Conservation (phyloP, 805 yeast species). For the Myxozyma mucilagina region DNA sequence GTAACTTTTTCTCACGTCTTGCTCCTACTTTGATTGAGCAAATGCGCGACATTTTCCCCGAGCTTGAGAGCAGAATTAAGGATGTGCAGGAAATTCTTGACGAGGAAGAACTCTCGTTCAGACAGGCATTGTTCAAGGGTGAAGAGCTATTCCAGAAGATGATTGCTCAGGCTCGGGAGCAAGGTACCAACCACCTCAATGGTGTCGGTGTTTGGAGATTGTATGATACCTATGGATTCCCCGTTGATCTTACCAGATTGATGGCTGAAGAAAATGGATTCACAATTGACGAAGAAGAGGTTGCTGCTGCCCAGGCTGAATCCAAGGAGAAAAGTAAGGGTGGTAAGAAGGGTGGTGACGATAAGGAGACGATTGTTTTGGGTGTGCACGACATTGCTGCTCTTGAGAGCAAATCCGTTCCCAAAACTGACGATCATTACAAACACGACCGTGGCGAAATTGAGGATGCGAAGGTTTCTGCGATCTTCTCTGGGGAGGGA, state of each 20-base stretch:
- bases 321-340: slow-evolving; percentile 96
- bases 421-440: slow-evolving; percentile 79
- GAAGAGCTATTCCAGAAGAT: slow-evolving; percentile 94
- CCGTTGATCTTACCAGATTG: slow-evolving; percentile 93
- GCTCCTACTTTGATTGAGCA: slow-evolving; percentile 92
- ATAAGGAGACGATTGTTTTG: slow-evolving; percentile 66
- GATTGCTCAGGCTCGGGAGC: slow-evolving; percentile 76
- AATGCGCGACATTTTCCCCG: slow-evolving; percentile 88
- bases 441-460: slow-evolving; percentile 74
- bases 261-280: slow-evolving; percentile 99
- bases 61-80: slow-evolving; percentile 66
- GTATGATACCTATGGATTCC: slow-evolving; percentile 98
- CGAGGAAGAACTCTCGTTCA: slow-evolving; percentile 94
- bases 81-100: slow-evolving; percentile 85
- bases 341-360: slow-evolving; percentile 59
- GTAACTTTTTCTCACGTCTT: slow-evolving; percentile 85
- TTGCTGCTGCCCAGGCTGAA: slow-evolving; percentile 84
- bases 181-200: slow-evolving; percentile 71
- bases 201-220: slow-evolving; percentile 98
- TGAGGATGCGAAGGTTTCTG: slow-evolving; percentile 61
- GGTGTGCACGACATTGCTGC: slow-evolving; percentile 88
- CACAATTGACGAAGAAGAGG: slow-evolving; percentile 86
- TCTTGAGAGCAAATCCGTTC: slow-evolving; percentile 57
- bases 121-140: slow-evolving; percentile 96
- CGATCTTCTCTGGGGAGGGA: slow-evolving; percentile 59